A percentile compares a stretch with the other conserved stretches of the same genome.
These are phyloP conservation scores for Pythium utonaiense DNA, from an alignment of 352 stramenopile species.

Conservation along the genomic window DNA sequence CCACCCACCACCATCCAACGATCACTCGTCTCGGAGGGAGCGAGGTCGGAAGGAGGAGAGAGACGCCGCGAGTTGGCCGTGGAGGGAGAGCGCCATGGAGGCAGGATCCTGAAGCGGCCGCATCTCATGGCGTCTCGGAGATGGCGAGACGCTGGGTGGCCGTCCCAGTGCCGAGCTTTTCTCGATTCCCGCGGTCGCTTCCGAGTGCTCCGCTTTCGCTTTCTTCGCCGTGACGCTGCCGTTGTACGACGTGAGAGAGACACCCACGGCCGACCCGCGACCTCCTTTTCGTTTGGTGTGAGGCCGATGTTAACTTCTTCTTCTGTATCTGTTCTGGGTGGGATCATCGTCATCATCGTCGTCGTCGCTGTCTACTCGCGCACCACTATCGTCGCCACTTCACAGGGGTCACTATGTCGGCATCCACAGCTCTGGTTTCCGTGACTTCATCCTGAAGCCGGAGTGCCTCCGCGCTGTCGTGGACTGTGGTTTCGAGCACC, in stretches of 20 bases:
- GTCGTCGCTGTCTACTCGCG: not conserved
- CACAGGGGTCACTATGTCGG: slow-evolving; percentile 98
- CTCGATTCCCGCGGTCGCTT: not conserved
- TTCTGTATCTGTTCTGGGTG: slow-evolving; percentile 76
- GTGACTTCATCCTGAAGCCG: slow-evolving; percentile 99
- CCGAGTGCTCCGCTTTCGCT: not conserved
- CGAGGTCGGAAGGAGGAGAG: slow-evolving; percentile 8
- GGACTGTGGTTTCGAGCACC: slow-evolving; percentile 99
- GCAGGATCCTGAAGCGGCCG: slow-evolving; percentile 11
- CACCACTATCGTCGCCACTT: not conserved
- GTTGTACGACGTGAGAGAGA: not conserved
- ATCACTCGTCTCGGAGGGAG: slow-evolving; percentile 17
- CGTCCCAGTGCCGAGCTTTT: not conserved
- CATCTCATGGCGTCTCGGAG: not conserved
- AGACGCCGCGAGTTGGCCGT: not conserved
- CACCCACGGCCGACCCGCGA: slow-evolving; percentile 12
- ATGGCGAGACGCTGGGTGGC: not conserved
- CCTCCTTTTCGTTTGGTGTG: slow-evolving; percentile 6
- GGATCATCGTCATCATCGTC: not conserved
- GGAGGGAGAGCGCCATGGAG: slow-evolving; percentile 3
- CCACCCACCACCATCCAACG: not conserved
- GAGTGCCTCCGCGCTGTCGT: slow-evolving; percentile 98
- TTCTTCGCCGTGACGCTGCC: not conserved
- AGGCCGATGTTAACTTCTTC: slow-evolving; percentile 72
- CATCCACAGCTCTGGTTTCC: slow-evolving; percentile 99